Base-by-base conservation (phyloP, 1,139 yeast genomes). In the Arxiozyma telluris region DNA sequence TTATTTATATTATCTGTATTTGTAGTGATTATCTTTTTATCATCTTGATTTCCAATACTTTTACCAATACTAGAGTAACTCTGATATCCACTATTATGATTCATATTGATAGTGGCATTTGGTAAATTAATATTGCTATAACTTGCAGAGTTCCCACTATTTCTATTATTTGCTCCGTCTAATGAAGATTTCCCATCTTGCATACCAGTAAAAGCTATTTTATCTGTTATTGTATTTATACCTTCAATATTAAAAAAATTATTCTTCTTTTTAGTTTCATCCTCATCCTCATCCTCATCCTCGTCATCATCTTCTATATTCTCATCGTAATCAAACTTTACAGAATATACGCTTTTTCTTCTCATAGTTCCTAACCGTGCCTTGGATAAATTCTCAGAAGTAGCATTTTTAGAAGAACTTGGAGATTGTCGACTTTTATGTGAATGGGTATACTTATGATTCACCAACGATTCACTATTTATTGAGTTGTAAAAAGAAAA, bases 211-310 rank as follows among this genome's bases (percentile, higher is more conserved):
- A 22, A 22, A 38, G 17, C 22, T 15, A 27, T 17, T 5, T 18
- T 12, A 23, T 25, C 41, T 21, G 30, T 25, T 17, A 22, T 47
- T 22, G 41, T 38, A 39, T 47, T 43, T 9, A 50, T 60, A 57
- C 49, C 49, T 22, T 46, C 49, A 17, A 46, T 38, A 38, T 61
- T 61, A 42, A 64, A 63, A 55, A 64, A 64, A 44, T 58, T 57
- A 1, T 64, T 59, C 20, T 57, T 59, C 23, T 61, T 44, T 42
- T 63, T 60, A 25, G 60, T 59, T 34, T 59, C 57, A 44, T 57
- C 62, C 42, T 62, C 67, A 15, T 64, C 70, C 23, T 67, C 70
- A 11, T 65, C 69, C 27, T 66, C 69, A 12, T 67, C 69, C 71
- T 15, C 25, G 25, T 64, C 65, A 44, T 64, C 65, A 23, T 66